Conservation (phyloP, 805 yeast species). For the Saturnispora besseyi region DNA sequence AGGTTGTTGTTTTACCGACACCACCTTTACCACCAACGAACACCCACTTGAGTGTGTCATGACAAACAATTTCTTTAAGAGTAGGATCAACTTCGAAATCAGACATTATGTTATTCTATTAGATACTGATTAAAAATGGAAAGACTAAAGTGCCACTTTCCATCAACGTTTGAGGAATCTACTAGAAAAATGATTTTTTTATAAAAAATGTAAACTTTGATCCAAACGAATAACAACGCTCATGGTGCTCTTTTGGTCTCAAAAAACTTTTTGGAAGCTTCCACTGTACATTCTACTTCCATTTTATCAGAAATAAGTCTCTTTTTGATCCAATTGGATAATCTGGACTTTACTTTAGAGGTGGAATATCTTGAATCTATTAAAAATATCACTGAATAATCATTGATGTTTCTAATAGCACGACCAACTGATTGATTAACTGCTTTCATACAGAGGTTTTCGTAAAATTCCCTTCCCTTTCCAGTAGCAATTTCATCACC, state of each 20-base stretch:
- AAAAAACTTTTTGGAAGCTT: conserved; percentile 8
- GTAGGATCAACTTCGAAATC: conserved; percentile 66
- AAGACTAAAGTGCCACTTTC: not conserved
- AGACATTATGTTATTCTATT: conserved; percentile 36
- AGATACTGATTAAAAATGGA: conserved; percentile 12
- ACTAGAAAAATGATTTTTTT: not conserved
- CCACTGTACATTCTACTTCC: not conserved
- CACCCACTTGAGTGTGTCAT: conserved; percentile 81
- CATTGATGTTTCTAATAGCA: conserved; percentile 75
- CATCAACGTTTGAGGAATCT: not conserved
- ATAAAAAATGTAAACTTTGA: not conserved
- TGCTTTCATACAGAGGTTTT: conserved; percentile 81
- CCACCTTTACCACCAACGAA: conserved; percentile 99
- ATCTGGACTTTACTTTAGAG: conserved; percentile 40
- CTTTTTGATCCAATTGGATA: conserved; percentile 69
- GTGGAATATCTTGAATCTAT: conserved; percentile 53
- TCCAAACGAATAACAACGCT: not conserved
- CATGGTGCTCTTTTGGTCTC: not conserved
- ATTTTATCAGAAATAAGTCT: conserved; percentile 18
- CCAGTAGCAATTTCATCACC: conserved; percentile 36
- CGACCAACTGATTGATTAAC: conserved; percentile 91
- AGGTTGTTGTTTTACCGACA: conserved; percentile 97
- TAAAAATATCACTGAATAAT: conserved; percentile 68
- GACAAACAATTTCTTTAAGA: conserved; percentile 51
- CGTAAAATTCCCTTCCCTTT: conserved; percentile 53